Conservation (phyloP, 2,329 filamentous ascomycete species). For the Venturia carpophila region DNA sequence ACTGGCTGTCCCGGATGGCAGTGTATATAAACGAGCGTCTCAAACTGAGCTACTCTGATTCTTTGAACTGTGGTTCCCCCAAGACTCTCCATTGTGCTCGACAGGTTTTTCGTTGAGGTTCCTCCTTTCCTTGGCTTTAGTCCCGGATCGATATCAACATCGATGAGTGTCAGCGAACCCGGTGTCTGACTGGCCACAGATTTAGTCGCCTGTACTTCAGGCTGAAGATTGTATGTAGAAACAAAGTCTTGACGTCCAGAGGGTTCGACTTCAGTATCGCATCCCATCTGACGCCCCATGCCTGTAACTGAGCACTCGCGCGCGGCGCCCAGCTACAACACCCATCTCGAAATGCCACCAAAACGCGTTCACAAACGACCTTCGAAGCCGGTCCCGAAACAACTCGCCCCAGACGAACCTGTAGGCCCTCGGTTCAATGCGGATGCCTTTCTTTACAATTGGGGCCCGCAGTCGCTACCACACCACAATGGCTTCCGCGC, state of each 20-base stretch:
- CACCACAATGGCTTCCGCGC: slow-evolving; percentile 38
- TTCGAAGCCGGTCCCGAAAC: background rate
- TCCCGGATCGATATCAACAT: too few species aligned
- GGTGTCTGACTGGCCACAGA: too few species aligned
- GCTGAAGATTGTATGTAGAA: too few species aligned
- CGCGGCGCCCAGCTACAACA: background rate
- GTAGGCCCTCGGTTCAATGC: slow-evolving; percentile 35
- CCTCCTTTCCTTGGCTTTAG: too few species aligned
- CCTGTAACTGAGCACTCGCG: background rate
- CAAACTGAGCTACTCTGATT: background rate
- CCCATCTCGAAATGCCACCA: slow-evolving; percentile 8
- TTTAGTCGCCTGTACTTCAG: too few species aligned
- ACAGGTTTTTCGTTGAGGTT: too few species aligned
- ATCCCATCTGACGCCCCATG: background rate
- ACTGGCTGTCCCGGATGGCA: background rate
- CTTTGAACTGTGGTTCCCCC: background rate
- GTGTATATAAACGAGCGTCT: background rate
- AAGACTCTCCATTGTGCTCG: too few species aligned
- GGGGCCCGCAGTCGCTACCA: slow-evolving; percentile 34
- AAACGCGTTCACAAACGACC: slow-evolving; percentile 6
- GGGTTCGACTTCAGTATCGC: too few species aligned
- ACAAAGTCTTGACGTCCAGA: too few species aligned
- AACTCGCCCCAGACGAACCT: background rate
- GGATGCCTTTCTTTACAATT: slow-evolving; percentile 37
- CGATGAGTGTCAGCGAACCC: too few species aligned